A percentile compares a stretch with the other conserved stretches of the same genome.
Conservation (phyloP, 1,284 basidiomycete species). For the Heterobasidion parviporum region DNA sequence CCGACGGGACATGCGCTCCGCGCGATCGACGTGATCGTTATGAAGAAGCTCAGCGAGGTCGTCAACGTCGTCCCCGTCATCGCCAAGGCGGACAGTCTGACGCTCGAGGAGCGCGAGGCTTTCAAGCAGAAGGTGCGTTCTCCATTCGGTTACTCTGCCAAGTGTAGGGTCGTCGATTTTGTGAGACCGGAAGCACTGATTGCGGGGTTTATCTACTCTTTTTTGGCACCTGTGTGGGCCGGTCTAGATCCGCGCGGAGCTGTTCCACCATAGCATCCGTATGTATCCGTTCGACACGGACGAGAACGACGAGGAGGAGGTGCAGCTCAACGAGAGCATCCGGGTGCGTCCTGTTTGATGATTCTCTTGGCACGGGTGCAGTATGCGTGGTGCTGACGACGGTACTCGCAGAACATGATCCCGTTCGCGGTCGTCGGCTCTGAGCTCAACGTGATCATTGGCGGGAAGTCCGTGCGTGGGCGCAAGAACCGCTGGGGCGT, state of each 20-base stretch:
- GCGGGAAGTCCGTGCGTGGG: conserved; percentile 91
- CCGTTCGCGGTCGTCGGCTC: conserved; percentile 97
- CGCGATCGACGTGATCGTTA: conserved; percentile 94
- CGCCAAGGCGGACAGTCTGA: conserved; percentile 95
- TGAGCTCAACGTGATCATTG: conserved; percentile 89
- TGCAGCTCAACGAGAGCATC: conserved; percentile 86
- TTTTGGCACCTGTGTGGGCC: no score
- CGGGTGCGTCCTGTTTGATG: conserved; percentile 45
- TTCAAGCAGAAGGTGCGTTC: conserved; percentile 83
- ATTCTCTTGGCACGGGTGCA: background rate
- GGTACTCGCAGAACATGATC: conserved; percentile 65
- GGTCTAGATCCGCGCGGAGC: conserved; percentile 83
- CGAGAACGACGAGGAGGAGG: conserved; percentile 89
- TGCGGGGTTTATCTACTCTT: no score
- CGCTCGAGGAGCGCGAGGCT: conserved; percentile 83
- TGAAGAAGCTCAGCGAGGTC: conserved; percentile 98
- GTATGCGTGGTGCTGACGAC: background rate
- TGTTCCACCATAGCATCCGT: conserved; percentile 89
- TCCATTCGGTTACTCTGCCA: background rate
- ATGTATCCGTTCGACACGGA: conserved; percentile 97
- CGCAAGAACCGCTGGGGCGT: conserved; percentile 98
- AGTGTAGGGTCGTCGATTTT: background rate
- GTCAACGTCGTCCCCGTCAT: conserved; percentile 99
- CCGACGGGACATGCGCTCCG: conserved; percentile 91
- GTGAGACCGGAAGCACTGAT: background rate